Conservation (phyloP, 2,329 filamentous ascomycete genomes). For the Trichophyton rubrum region DNA sequence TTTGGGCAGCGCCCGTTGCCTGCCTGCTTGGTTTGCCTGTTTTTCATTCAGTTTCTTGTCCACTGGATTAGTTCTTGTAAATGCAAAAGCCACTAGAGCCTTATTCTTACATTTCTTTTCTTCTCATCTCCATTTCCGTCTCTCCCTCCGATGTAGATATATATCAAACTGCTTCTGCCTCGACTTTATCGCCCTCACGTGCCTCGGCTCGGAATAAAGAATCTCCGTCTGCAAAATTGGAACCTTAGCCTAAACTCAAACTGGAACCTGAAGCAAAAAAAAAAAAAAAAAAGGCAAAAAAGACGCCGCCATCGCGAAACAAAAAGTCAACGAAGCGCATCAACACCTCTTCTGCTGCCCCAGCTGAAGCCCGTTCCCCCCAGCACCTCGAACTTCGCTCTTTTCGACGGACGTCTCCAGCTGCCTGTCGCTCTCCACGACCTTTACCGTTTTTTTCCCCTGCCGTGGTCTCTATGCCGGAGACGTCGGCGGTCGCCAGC, state of each 20-base stretch:
- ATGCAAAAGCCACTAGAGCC: background rate
- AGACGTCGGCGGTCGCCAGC: background rate
- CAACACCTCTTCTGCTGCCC: background rate
- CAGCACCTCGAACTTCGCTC: background rate
- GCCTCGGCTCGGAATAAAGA: background rate
- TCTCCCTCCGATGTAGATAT: background rate
- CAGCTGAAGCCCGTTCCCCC: background rate
- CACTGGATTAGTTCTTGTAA: slow-evolving; percentile 3
- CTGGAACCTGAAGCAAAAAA: too few species aligned
- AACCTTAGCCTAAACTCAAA: background rate
- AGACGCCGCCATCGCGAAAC: background rate
- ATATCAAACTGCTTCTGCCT: background rate
- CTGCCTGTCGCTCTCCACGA: background rate
- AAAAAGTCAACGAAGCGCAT: background rate
- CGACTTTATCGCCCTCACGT: background rate
- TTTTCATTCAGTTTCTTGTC: background rate
- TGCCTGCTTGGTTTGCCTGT: slow-evolving; percentile 1
- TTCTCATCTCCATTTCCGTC: background rate
- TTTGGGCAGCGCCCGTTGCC: slow-evolving; percentile 1
- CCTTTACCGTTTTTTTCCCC: background rate
- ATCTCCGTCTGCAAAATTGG: background rate
- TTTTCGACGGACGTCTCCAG: background rate
- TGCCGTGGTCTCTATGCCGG: background rate
- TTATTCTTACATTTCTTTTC: background rate
- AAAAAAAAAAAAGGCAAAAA: background rate